Evolutionary conservation across 768 basidiomycete species (phyloP), one percentile per base, ranked within the genome.

Genomic region (Exidia glandulosa): DNA sequence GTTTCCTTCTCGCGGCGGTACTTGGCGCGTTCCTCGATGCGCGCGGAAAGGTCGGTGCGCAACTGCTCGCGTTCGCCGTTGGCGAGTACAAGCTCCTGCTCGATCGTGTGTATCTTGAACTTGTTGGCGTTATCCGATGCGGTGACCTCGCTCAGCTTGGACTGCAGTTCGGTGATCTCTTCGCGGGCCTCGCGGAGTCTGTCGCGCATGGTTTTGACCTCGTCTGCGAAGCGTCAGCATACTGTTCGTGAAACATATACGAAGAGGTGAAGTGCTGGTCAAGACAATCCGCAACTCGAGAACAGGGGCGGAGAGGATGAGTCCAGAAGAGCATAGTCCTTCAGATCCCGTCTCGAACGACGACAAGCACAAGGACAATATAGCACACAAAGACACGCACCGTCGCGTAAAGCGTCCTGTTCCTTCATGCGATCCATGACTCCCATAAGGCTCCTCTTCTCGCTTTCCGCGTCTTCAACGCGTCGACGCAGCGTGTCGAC

Each of bases 371-470:
- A 62, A 56, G 12, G 50, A 45, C 60, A 50, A 58, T n/a, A 50
- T n/a, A 50, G 33, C n/a, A 61, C 32, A 54, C 57, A 25, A 13
- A 54, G 19, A 13, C 5, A 66, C 79, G 59, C 59, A 92, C 93
- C 88, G 62, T 93, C 88, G 58, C 87, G 82, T 67, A 87, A 82
- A 7, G 78, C 67, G 45, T 79, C 76, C 62, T 94, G 88, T 65
- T 89, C 83, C 69, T 91, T 88, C 63, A 93, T 73, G 58, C 89
- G 80, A 69, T 88, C 92, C 3, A 94, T 82, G 48, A 93, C 87
- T 31, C 81, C 83, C 47, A 94, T 77, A 54, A 96, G 79, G 63
- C 94, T 91, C 33, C 92, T 83, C 73, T 96, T 96, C 76, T 96
- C 94, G 58, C 88, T 80, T 63, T 96, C 91, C 1, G 81, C 80